phyloP scores from a whole-genome alignment of 805 yeast genomes.

The Scheffersomyces coipomensis region DNA sequence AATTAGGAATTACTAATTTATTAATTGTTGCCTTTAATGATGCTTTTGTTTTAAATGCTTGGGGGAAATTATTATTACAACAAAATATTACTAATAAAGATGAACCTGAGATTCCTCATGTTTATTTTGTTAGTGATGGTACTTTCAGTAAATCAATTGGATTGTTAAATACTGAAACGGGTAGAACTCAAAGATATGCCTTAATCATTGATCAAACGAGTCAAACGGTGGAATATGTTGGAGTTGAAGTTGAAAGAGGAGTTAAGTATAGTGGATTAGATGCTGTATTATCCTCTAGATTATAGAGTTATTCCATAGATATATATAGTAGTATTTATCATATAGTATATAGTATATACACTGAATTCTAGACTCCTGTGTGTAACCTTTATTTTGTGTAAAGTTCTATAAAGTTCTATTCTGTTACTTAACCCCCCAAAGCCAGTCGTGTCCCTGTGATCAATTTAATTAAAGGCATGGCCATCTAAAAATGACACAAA shows the following conservation, averaged over 20 bases:
- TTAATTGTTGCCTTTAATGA: slow-evolving; percentile 41
- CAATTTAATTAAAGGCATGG: no score
- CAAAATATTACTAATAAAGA: slow-evolving; percentile 14
- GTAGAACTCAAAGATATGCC: slow-evolving; percentile 41
- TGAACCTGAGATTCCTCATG: slow-evolving; percentile 21
- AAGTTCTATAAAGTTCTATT: no score
- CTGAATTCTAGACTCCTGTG: no score
- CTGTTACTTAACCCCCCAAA: no score
- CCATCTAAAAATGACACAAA: no score
- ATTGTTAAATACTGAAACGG: slow-evolving; percentile 32
- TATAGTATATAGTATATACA: no score
- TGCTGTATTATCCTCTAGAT: slow-evolving; percentile 27
- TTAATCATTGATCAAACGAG: slow-evolving; percentile 26
- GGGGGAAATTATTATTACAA: slow-evolving; percentile 41
- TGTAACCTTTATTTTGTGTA: no score
- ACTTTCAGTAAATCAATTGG: slow-evolving; percentile 24
- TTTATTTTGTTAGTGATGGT: slow-evolving; percentile 42
- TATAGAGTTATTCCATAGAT: background rate
- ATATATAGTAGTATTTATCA: no score
- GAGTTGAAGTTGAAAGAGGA: slow-evolving; percentile 29
- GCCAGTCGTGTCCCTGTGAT: no score
- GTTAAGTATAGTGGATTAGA: slow-evolving; percentile 37
- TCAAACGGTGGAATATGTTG: slow-evolving; percentile 31
- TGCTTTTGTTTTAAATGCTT: slow-evolving; percentile 42
- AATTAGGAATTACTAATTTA: slow-evolving; percentile 28